Percentiles rank a stretch among this genome's conserved stretches.
Evolutionary conservation across 2,329 filamentous ascomycete species (phyloP).

Genomic region (Aspergillus flavus): DNA sequence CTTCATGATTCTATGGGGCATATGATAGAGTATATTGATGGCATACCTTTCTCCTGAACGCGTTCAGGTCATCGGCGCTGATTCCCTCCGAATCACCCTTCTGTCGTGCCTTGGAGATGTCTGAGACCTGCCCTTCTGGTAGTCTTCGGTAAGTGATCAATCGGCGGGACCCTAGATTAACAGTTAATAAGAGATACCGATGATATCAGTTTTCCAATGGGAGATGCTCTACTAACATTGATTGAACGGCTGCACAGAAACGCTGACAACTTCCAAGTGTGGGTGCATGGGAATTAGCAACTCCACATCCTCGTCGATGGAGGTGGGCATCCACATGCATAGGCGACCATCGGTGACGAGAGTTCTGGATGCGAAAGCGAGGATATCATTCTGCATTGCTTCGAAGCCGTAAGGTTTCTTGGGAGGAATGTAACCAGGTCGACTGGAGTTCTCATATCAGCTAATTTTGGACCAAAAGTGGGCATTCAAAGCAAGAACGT

Average conservation of each 20-base stretch:
- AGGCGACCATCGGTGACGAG: slow-evolving; percentile 79
- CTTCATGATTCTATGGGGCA: not conserved
- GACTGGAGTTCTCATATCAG: slow-evolving; percentile 40
- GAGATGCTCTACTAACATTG: slow-evolving; percentile 64
- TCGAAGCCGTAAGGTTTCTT: slow-evolving; percentile 92
- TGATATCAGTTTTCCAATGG: not conserved
- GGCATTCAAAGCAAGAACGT: slow-evolving; percentile 33
- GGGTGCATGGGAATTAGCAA: slow-evolving; percentile 77
- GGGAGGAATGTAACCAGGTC: slow-evolving; percentile 75
- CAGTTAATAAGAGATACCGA: slow-evolving; percentile 1
- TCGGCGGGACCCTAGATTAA: slow-evolving; percentile 72
- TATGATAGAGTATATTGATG: not conserved
- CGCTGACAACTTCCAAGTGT: slow-evolving; percentile 69
- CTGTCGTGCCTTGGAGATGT: slow-evolving; percentile 36
- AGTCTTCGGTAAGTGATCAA: slow-evolving; percentile 83
- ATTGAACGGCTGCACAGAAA: slow-evolving; percentile 86
- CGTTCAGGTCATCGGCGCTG: slow-evolving; percentile 68
- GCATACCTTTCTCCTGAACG: slow-evolving; percentile 60
- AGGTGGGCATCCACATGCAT: slow-evolving; percentile 96
- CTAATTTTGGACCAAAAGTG: not conserved
- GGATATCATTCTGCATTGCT: slow-evolving; percentile 85
- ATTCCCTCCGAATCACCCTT: slow-evolving; percentile 42
- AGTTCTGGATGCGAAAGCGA: slow-evolving; percentile 75
- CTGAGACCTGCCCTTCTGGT: slow-evolving; percentile 54
- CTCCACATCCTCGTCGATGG: slow-evolving; percentile 76